These are phyloP conservation scores for Trametes coccinea DNA, from an alignment of 768 basidiomycete genomes.

Conservation along the genomic window DNA sequence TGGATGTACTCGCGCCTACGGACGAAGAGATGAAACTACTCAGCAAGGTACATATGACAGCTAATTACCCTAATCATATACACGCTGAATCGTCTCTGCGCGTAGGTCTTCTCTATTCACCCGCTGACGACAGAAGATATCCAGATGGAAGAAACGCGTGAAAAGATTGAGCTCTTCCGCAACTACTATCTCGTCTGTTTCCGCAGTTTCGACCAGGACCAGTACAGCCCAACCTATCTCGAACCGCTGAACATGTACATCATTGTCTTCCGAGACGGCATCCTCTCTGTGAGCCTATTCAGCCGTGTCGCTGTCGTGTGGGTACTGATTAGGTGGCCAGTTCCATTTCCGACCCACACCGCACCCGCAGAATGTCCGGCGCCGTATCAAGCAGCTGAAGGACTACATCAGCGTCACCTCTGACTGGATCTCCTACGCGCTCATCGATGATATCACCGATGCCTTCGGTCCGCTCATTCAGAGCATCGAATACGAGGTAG, in stretches of 20 bases:
- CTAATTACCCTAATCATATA: neutral
- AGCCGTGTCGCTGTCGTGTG: conserved; percentile 15
- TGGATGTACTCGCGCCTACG: conserved; percentile 90
- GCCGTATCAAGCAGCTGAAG: conserved; percentile 97
- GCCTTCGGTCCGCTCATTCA: conserved; percentile 99
- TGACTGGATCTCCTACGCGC: conserved; percentile 99
- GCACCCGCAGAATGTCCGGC: conserved; percentile 95
- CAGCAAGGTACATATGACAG: conserved; percentile 63
- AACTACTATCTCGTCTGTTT: conserved; percentile 99
- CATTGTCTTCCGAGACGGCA: conserved; percentile 97
- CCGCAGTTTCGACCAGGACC: conserved; percentile 98
- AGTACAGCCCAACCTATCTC: conserved; percentile 93
- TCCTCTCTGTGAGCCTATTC: conserved; percentile 72
- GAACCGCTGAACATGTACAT: conserved; percentile 99
- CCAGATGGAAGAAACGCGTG: conserved; percentile 98
- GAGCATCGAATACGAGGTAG: conserved; percentile 98
- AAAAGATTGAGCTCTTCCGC: conserved; percentile 98
- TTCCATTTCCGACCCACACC: conserved; percentile 98
- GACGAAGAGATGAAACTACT: conserved; percentile 99
- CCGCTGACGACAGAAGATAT: conserved; percentile 99
- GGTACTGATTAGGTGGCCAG: conserved; percentile 39
- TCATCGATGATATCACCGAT: conserved; percentile 99
- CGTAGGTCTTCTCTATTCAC: conserved; percentile 92
- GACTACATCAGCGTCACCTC: conserved; percentile 99
- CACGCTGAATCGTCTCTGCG: neutral